Percentiles rank a stretch among this genome's conserved stretches.
Evolutionary conservation across 225 moss, liverwort and hornwort species (phyloP).

Genomic region (Lunularia cruciata): DNA sequence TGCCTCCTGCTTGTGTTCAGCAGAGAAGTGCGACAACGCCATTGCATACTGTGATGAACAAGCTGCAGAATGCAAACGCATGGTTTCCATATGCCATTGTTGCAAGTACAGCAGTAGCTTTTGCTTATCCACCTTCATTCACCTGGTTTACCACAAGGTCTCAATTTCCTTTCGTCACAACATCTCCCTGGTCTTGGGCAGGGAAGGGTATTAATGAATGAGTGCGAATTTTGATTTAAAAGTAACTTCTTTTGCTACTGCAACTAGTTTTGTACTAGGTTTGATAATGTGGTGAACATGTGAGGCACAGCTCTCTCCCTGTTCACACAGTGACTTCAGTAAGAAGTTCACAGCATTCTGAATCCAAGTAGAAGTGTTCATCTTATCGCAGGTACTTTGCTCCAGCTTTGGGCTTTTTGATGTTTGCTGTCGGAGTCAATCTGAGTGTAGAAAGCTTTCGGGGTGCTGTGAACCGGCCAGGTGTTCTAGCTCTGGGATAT

Average conservation of each 20-base stretch:
- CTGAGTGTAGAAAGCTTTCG: conserved; percentile 73
- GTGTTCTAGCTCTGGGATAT: conserved; percentile 61
- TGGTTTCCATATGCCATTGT: conserved; percentile 66
- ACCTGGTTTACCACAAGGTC: conserved; percentile 88
- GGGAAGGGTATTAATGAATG: too few relatives aligned
- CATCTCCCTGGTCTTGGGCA: too few relatives aligned
- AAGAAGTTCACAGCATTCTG: too few relatives aligned
- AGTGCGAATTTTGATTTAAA: too few relatives aligned
- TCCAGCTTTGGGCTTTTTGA: conserved; percentile 81
- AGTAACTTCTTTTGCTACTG: too few relatives aligned
- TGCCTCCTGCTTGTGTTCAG: conserved; percentile 14
- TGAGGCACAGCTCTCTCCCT: too few relatives aligned
- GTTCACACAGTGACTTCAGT: too few relatives aligned
- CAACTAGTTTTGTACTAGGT: too few relatives aligned
- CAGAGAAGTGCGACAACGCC: not conserved
- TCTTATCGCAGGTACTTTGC: conserved; percentile 70
- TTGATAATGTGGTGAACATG: too few relatives aligned
- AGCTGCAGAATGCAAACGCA: conserved; percentile 67
- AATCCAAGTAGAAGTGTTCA: not conserved
- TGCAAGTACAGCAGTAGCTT: conserved; percentile 70
- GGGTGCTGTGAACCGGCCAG: conserved; percentile 68
- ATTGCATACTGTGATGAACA: conserved; percentile 25
- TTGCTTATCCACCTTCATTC: conserved; percentile 77
- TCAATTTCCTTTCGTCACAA: not conserved
- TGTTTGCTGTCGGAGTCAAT: conserved; percentile 95